These are phyloP conservation scores for Xylariaceae sp. DNA, from an alignment of 2,329 filamentous ascomycete genomes.

Conservation along the genomic window DNA sequence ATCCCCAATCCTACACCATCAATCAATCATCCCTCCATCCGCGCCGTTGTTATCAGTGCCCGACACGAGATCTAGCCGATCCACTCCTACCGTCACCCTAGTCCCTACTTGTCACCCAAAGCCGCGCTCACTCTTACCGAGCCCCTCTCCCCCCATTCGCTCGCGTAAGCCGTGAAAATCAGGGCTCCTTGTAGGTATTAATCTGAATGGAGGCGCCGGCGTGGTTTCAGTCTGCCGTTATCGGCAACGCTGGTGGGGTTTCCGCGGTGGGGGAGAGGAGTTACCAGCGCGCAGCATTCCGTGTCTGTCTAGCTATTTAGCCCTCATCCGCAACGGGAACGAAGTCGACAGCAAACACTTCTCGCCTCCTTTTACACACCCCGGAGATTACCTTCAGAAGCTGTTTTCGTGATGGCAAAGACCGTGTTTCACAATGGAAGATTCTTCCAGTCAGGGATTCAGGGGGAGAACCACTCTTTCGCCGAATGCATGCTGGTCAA, in stretches of 20 bases:
- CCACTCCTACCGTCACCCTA: not conserved
- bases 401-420: slow-evolving; percentile 31
- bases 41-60: not conserved
- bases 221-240: not conserved
- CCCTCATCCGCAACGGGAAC: too few species aligned
- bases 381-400: not conserved
- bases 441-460: slow-evolving; percentile 46
- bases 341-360: not conserved
- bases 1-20: not conserved
- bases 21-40: not conserved
- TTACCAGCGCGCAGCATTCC: too few species aligned
- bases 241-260: not conserved
- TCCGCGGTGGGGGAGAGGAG: not conserved
- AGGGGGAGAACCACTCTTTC: slow-evolving; percentile 31
- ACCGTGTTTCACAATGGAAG: slow-evolving; percentile 56
- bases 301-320: too few species aligned
- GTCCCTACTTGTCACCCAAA: not conserved
- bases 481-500: slow-evolving; percentile 36
- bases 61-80: not conserved
- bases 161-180: not conserved
- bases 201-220: not conserved
- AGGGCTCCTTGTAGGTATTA: not conserved
- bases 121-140: too few species aligned
- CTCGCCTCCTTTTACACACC: not conserved
- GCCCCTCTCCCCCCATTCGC: not conserved